Evolutionary conservation across 2,329 filamentous ascomycete species (phyloP).

Genomic region (Fusarium sp.): DNA sequence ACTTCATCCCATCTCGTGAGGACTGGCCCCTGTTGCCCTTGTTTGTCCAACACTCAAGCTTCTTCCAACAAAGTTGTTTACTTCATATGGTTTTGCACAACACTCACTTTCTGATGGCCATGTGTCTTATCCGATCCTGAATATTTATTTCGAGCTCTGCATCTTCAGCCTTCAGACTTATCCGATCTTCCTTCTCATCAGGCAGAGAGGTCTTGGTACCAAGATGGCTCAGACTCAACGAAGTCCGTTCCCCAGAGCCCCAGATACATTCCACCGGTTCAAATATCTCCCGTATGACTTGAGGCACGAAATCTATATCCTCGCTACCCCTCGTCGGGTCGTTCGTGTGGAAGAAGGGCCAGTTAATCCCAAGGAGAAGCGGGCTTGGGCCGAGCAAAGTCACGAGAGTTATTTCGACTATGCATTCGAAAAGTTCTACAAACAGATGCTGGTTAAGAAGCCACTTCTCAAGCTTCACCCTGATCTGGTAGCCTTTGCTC

Average conservation of each 20-base stretch:
- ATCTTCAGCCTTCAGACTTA: background rate
- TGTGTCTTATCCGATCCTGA: rapidly evolving
- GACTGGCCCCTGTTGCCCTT: too few relatives aligned
- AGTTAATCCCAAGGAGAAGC: background rate
- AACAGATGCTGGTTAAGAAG: background rate
- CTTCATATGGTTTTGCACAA: background rate
- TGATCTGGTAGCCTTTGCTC: background rate
- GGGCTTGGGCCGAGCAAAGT: background rate
- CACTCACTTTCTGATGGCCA: too few relatives aligned
- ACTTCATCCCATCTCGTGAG: too few relatives aligned
- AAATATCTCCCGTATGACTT: background rate
- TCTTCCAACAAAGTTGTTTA: background rate
- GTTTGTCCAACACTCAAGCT: background rate
- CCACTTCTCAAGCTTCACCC: background rate
- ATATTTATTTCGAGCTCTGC: rapidly evolving
- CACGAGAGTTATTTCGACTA: background rate
- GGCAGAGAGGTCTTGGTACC: too few relatives aligned
- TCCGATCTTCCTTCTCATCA: background rate
- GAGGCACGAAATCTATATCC: background rate
- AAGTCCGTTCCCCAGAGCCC: too few relatives aligned
- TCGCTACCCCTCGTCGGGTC: background rate
- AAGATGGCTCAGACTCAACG: background rate
- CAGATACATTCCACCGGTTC: background rate
- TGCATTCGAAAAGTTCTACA: background rate
- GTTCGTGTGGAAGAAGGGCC: background rate